Conservation (phyloP, 192 early-diverging fungal genomes). For the Dissophora ornata region DNA sequence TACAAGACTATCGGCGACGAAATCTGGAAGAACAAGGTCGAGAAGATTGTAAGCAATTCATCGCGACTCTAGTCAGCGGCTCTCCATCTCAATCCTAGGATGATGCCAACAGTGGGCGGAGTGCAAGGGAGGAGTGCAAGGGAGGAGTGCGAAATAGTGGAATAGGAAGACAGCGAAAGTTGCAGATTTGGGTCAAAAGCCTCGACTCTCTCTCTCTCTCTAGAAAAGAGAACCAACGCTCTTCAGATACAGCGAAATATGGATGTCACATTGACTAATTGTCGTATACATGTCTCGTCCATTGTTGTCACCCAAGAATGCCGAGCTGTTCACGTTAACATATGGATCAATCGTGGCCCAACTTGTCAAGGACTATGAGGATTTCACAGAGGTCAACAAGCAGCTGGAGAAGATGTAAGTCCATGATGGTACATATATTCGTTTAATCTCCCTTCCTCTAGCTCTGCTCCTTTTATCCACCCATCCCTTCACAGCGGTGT, state of each 20-base stretch:
- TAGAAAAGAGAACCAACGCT: too few relatives aligned
- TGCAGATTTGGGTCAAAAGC: too few relatives aligned
- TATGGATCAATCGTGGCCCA: conserved; percentile 98
- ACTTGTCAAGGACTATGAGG: conserved; percentile 93
- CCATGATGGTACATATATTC: background rate
- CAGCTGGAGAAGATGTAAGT: conserved; percentile 97
- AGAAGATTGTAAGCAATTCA: conserved; percentile 85
- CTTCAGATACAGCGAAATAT: too few relatives aligned
- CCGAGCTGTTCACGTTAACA: conserved; percentile 96
- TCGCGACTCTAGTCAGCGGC: background rate
- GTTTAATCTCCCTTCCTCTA: background rate
- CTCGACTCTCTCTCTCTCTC: too few relatives aligned
- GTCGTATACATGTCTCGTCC: too few relatives aligned
- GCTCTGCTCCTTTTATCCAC: background rate
- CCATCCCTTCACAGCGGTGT: too few relatives aligned
- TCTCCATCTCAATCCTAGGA: background rate
- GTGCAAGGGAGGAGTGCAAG: background rate
- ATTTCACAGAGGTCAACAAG: conserved; percentile 92
- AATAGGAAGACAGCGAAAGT: too few relatives aligned
- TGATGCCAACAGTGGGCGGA: background rate
- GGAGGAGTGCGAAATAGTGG: too few relatives aligned
- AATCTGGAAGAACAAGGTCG: conserved; percentile 93
- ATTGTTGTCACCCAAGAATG: conserved; percentile 72
- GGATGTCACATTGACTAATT: too few relatives aligned
- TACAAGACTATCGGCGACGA: conserved; percentile 91